phyloP scores from a whole-genome alignment of 495 filamentous ascomycete species.

The Trichoderma asperelloides region DNA sequence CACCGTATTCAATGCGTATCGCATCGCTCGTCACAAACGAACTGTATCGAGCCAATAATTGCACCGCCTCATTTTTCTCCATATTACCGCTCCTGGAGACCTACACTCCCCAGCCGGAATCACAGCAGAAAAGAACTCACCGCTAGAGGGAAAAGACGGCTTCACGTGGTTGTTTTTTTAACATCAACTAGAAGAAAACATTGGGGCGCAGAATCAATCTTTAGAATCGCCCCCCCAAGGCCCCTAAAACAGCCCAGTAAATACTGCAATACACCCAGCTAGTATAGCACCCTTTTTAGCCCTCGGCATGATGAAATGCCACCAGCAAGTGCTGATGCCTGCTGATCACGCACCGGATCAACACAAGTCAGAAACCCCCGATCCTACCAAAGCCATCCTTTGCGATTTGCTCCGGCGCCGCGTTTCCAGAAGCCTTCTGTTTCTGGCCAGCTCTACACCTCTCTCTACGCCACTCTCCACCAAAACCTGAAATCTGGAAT shows the following conservation, averaged over 20 bases:
- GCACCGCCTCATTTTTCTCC: neutral
- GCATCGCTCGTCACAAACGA: neutral
- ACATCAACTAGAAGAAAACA: neutral
- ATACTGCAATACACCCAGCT: neutral
- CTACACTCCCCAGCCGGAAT: neutral
- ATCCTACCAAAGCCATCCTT: neutral
- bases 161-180: neutral
- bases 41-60: neutral
- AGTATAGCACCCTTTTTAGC: neutral
- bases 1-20: neutral
- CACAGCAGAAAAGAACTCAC: neutral
- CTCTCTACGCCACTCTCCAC: no score
- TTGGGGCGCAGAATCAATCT: no score
- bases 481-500: no score
- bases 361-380: neutral
- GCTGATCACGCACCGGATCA: neutral
- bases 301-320: neutral
- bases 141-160: neutral
- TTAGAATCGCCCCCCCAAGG: no score
- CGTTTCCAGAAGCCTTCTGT: neutral
- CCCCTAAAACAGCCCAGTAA: no score
- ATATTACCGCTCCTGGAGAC: neutral
- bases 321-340: neutral
- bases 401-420: conserved; percentile 1
- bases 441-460: neutral